A percentile compares a stretch with the other conserved stretches of the same genome.
Evolutionary conservation across 1,284 basidiomycete species (phyloP).

Genomic region (Malassezia arunalokei): DNA sequence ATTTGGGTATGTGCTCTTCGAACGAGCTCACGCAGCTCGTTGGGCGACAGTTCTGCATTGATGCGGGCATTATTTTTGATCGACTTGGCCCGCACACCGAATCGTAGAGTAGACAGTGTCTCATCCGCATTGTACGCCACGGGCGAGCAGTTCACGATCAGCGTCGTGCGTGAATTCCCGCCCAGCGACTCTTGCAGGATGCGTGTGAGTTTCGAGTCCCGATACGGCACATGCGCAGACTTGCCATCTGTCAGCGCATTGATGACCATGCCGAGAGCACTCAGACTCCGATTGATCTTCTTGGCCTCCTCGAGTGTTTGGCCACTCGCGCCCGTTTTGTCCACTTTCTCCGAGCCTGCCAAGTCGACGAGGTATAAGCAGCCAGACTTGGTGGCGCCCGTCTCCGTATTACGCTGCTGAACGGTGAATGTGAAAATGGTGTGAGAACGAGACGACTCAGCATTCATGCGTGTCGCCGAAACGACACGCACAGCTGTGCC

Average conservation of each 20-base stretch:
- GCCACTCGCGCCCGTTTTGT: constrained; percentile 96
- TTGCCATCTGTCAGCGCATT: constrained; percentile 84
- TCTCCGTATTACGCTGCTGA: constrained; percentile 89
- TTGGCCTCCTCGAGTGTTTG: constrained; percentile 98
- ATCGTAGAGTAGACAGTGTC: constrained; percentile 90
- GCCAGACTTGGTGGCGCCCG: constrained; percentile 86
- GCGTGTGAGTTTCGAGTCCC: constrained; percentile 84
- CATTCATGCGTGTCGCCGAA: constrained; percentile 95
- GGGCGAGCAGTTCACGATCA: constrained; percentile 98
- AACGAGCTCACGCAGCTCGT: constrained; percentile 83
- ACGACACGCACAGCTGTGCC: constrained; percentile 82
- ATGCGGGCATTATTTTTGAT: constrained; percentile 99
- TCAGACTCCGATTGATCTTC: constrained; percentile 98
- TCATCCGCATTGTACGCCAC: constrained; percentile 92
- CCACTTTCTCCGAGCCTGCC: constrained; percentile 97
- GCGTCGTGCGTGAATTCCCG: constrained; percentile 93
- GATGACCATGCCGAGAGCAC: constrained; percentile 98
- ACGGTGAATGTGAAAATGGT: constrained; percentile 98
- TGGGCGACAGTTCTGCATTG: constrained; percentile 91
- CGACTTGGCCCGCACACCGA: constrained; percentile 86
- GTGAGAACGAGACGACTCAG: constrained; percentile 95
- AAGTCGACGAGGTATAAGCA: constrained; percentile 96
- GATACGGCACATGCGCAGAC: constrained; percentile 92
- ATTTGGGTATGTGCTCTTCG: constrained; percentile 56
- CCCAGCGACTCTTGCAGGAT: constrained; percentile 91